phyloP scores from a whole-genome alignment of 164 flowering plant genomes.

The Berberis thunbergii region DNA sequence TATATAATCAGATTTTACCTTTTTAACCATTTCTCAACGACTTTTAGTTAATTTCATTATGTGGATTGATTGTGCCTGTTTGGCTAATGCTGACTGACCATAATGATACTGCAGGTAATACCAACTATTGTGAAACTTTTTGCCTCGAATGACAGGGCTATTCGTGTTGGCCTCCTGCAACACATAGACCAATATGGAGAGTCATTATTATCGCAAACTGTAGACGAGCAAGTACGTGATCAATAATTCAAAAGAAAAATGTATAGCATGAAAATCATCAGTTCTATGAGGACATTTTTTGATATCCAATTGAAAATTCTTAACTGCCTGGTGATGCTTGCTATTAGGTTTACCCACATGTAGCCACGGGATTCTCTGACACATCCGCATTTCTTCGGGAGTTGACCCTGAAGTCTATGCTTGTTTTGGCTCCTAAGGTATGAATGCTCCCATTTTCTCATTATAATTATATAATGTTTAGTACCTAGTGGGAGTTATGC shows the following conservation, averaged over 20 bases:
- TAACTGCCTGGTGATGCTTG: conserved; percentile 15
- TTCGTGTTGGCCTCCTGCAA: conserved; percentile 81
- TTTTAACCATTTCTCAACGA: too few species aligned
- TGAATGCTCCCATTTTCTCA: background rate
- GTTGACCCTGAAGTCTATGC: conserved; percentile 94
- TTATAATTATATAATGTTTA: background rate
- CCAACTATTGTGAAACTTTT: conserved; percentile 91
- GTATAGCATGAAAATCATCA: conserved; percentile 1
- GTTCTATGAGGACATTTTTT: background rate
- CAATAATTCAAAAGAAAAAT: background rate
- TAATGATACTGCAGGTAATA: conserved; percentile 43
- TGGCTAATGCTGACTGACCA: background rate
- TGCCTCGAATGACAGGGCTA: conserved; percentile 83
- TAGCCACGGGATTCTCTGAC: conserved; percentile 90
- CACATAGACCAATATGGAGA: conserved; percentile 97
- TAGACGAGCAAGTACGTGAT: conserved; percentile 87
- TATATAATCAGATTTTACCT: too few species aligned
- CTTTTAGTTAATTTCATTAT: too few species aligned
- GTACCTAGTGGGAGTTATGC: background rate
- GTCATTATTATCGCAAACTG: conserved; percentile 76
- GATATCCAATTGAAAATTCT: conserved; percentile 11
- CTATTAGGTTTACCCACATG: conserved; percentile 81
- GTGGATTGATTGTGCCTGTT: background rate
- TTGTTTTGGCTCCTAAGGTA: conserved; percentile 96
- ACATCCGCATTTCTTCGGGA: conserved; percentile 92